Percentiles rank a stretch among this genome's conserved stretches.
phyloP scores from a whole-genome alignment of 1,139 yeast genomes.

The Geotrichum reessii region DNA sequence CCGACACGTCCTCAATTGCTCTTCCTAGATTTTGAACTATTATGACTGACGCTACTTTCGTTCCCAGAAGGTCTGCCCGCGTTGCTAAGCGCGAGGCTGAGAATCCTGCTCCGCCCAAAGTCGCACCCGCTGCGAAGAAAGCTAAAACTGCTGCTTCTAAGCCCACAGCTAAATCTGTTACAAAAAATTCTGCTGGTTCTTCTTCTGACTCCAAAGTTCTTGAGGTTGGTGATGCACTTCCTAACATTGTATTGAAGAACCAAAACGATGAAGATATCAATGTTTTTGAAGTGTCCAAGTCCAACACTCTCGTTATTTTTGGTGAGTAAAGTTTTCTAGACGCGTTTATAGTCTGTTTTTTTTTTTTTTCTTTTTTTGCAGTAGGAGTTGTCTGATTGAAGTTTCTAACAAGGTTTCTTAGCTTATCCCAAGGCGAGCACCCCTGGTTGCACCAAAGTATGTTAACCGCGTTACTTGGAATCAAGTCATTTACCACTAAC shows the following conservation, averaged over 20 bases:
- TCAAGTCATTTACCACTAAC: conserved; percentile 30
- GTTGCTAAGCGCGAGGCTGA: conserved; percentile 19
- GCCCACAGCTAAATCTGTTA: not conserved
- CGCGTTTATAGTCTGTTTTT: not conserved
- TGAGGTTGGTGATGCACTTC: conserved; percentile 60
- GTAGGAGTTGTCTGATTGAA: not conserved
- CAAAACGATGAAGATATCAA: conserved; percentile 60
- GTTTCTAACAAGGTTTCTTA: not conserved
- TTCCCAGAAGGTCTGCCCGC: conserved; percentile 19
- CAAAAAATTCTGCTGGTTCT: not conserved
- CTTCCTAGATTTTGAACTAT: not conserved
- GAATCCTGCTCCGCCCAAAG: conserved; percentile 8
- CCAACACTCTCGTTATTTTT: conserved; percentile 40
- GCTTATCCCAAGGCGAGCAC: conserved; percentile 92
- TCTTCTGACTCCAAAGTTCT: conserved; percentile 4
- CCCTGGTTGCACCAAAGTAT: conserved; percentile 69
- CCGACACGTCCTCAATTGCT: not conserved
- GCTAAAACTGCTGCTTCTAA: conserved; percentile 9
- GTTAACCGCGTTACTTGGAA: not conserved
- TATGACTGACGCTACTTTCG: conserved; percentile 15
- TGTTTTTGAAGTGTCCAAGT: conserved; percentile 23
- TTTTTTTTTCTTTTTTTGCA: not conserved
- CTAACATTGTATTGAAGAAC: conserved; percentile 55
- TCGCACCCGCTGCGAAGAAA: conserved; percentile 12
- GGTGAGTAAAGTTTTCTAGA: conserved; percentile 38